Evolutionary conservation across 768 basidiomycete species (phyloP), one percentile per base, ranked within the genome.

Genomic region (Sporobolomyces phaffii): DNA sequence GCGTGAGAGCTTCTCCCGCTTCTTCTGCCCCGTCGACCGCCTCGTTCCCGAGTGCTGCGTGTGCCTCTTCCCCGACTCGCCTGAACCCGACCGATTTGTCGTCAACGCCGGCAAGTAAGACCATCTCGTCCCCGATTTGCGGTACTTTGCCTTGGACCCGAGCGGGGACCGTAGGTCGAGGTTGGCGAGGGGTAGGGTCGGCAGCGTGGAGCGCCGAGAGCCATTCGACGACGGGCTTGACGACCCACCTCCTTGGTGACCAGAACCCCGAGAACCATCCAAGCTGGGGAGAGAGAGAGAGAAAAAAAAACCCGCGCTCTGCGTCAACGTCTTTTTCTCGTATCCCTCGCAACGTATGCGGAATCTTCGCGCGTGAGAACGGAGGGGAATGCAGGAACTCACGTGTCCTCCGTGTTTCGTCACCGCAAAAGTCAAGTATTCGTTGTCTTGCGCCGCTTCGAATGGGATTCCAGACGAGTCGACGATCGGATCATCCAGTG

Each of bases 401-500:
- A 58, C 56, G 78, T 90, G 89, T 0, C 89, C 88, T 1, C 88
- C 90, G 26, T 74, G 68, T 34, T 79, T 77, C 0, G 90, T 89
- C 51, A 86, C 74, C 26, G 80, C 84, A 79, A 86, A 84, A 5
- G 83, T 79, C 18, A 86, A 82, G 74, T 82, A 82, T 13, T 73
- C 65, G 64, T 75, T 77, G 26, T 22, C 13, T 17, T 52, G 5
- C 11, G 62, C 59, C 17, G 63, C 68, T 4, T 69, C 65, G 60
- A 70, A 51, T 10, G 77, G 76, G 29, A 57, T 73, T 48, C 8
- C 79, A 80, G 69, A 83, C 84, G 29, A 80, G 81, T 62, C 80
- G 81, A 89, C 85, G 45, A 90, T 82, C 24, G 89, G 89, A 77
- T 90, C 89, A 76, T 90, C 87, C 28, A 81, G 82, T 22, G 89